phyloP scores from a whole-genome alignment of 768 basidiomycete species.

The Phaeolepiota aurea region DNA sequence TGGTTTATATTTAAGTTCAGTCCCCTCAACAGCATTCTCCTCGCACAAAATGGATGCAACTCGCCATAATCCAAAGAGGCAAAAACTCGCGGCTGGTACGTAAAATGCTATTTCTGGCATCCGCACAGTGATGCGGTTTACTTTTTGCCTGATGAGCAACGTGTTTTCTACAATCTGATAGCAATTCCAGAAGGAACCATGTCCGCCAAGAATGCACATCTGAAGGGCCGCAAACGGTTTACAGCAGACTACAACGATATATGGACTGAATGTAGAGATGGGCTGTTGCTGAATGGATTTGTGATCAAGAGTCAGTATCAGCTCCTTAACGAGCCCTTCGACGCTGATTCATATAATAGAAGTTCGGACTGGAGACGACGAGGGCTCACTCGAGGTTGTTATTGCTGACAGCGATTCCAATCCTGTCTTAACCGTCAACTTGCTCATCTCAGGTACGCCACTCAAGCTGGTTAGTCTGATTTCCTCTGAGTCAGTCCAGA shows the following conservation, averaged over 20 bases:
- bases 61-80: no score
- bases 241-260: slow-evolving; percentile 47
- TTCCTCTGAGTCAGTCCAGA: slow-evolving; percentile 25
- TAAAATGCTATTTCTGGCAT: no score
- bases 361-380: slow-evolving; percentile 50
- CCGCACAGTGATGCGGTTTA: no score
- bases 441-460: slow-evolving; percentile 42
- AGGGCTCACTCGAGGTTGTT: slow-evolving; percentile 49
- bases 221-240: slow-evolving; percentile 53
- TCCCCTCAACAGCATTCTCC: no score
- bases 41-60: no score
- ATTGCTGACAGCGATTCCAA: slow-evolving; percentile 26
- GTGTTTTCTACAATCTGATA: no score
- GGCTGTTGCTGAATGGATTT: slow-evolving; percentile 28
- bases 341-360: slow-evolving; percentile 22
- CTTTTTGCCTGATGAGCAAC: no score
- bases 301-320: slow-evolving; percentile 30
- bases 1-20: no score
- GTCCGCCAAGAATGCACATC: slow-evolving; percentile 32
- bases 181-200: no score
- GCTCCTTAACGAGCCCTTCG: background rate
- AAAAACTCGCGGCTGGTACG: no score
- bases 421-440: slow-evolving; percentile 26
- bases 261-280: slow-evolving; percentile 23
- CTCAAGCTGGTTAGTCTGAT: background rate